phyloP scores from a whole-genome alignment of 1,284 basidiomycete species.

The Cutaneotrichosporon cavernicola region DNA sequence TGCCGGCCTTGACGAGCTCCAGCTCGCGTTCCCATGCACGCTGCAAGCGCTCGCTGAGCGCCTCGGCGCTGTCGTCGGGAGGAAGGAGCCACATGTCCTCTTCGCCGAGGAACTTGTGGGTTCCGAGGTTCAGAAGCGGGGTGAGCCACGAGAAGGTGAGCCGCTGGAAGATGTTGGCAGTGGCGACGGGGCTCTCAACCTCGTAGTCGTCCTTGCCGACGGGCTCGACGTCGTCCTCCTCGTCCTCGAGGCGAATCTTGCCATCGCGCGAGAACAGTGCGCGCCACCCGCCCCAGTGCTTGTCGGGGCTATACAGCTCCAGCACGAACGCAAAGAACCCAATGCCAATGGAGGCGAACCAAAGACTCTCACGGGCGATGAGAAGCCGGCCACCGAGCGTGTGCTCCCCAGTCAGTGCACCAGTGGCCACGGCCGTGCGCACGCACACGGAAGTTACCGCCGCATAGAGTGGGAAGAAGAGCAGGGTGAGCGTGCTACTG shows the following conservation, averaged over 20 bases:
- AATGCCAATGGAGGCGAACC: constrained; percentile 56
- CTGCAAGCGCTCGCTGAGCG: constrained; percentile 66
- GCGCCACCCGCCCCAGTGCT: constrained; percentile 34
- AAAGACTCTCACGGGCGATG: constrained; percentile 41
- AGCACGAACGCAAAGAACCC: constrained; percentile 64
- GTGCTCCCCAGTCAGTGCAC: constrained; percentile 32
- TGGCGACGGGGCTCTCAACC: constrained; percentile 69
- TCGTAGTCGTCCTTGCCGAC: constrained; percentile 54
- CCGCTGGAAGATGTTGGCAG: constrained; percentile 72
- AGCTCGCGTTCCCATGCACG: constrained; percentile 53
- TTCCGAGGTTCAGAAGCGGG: constrained; percentile 44
- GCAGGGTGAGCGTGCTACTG: constrained; percentile 72
- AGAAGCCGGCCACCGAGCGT: constrained; percentile 32
- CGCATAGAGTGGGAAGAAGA: constrained; percentile 79
- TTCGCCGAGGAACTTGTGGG: constrained; percentile 64
- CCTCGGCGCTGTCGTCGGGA: constrained; percentile 68
- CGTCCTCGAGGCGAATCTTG: constrained; percentile 41
- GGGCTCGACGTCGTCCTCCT: constrained; percentile 39
- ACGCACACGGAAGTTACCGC: constrained; percentile 61
- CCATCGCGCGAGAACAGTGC: constrained; percentile 23
- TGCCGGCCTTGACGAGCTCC: constrained; percentile 52
- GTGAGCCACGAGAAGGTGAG: constrained; percentile 51
- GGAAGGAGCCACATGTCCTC: constrained; percentile 70
- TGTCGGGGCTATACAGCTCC: constrained; percentile 72
- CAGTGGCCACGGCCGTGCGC: constrained; percentile 59